phyloP scores from a whole-genome alignment of 2,329 filamentous ascomycete genomes.

The Aureobasidium subglaciale region DNA sequence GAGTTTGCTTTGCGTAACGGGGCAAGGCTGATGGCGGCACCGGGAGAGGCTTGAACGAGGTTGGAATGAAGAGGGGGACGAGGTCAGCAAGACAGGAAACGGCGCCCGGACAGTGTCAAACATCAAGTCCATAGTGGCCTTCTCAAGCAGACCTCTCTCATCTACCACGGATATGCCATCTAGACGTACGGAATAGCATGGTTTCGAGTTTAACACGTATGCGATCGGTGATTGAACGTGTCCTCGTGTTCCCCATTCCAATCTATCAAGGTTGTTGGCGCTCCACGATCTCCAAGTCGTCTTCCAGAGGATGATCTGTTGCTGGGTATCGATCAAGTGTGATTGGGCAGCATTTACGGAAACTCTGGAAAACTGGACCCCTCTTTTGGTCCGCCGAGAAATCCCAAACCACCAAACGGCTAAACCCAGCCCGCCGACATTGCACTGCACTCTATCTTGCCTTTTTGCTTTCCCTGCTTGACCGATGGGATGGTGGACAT shows the following conservation, averaged over 20 bases:
- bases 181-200: not conserved
- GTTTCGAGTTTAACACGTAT: not conserved
- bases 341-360: conserved; percentile 5
- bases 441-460: not conserved
- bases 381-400: conserved; percentile 1
- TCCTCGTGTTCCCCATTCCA: not conserved
- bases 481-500: not conserved
- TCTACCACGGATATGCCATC: not conserved
- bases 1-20: conserved; percentile 3
- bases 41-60: conserved; percentile 5
- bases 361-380: conserved; percentile 4
- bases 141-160: not conserved
- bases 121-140: not conserved
- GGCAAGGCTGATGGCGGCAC: conserved; percentile 12
- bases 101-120: not conserved
- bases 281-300: conserved; percentile 10
- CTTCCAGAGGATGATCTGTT: not conserved
- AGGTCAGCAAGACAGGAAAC: conserved; percentile 8
- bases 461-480: not conserved
- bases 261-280: conserved; percentile 6
- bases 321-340: conserved; percentile 1
- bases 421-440: not conserved
- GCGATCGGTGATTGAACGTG: not conserved
- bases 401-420: not conserved
- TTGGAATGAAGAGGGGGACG: not conserved